These are phyloP conservation scores for Phialocephala sp. DNA, from an alignment of 2,329 filamentous ascomycete genomes.

Conservation along the genomic window DNA sequence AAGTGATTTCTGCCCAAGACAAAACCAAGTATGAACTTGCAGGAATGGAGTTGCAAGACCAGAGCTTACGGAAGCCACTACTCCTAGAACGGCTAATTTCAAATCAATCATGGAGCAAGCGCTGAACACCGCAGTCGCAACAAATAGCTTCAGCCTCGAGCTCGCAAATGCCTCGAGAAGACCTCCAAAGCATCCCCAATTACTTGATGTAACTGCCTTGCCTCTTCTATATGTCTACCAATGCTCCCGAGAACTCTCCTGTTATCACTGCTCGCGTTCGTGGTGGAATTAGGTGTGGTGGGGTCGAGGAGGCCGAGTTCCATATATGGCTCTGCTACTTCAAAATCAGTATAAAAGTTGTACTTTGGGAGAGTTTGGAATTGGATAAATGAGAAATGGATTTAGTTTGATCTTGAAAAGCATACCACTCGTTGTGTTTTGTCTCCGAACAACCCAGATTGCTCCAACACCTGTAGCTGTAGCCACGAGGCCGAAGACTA, in stretches of 20 bases:
- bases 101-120: no score
- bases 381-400: background rate
- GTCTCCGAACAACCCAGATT: slow-evolving; percentile 4
- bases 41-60: no score
- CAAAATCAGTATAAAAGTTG: background rate
- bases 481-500: slow-evolving; percentile 10
- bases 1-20: no score
- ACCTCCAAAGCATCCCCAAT: slow-evolving; percentile 16
- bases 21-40: no score
- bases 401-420: background rate
- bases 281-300: background rate
- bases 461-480: slow-evolving; percentile 1
- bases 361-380: background rate
- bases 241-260: background rate
- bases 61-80: no score
- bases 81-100: no score
- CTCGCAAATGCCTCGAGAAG: slow-evolving; percentile 20
- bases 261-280: background rate
- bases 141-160: background rate
- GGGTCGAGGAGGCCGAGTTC: slow-evolving; percentile 6
- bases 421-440: background rate
- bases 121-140: background rate
- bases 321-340: slow-evolving; percentile 6
- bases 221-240: background rate
- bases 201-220: slow-evolving; percentile 7